Evolutionary conservation across 345 rosid species (phyloP), one percentile per base, ranked within the genome.

Genomic region (Lenwebbia sp.): DNA sequence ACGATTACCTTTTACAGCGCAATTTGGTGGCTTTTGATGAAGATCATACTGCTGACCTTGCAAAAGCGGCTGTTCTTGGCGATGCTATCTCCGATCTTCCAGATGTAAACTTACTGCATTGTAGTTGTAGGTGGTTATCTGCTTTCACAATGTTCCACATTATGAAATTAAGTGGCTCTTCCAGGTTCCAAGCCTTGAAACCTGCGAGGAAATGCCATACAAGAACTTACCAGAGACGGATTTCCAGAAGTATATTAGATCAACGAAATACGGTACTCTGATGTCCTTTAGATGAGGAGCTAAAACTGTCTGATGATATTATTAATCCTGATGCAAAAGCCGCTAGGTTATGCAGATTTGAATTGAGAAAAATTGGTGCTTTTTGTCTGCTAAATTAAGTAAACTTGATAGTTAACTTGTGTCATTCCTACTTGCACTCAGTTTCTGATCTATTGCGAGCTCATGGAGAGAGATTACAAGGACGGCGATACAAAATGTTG

Each of bases 41-140:
- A 94, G 94, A 89, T 83, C 96, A 93, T 82, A 93, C 96, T 53
- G 95, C 93, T 82, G 92, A 91, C 41, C 90, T 97, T 54, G 98
- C 94, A 76, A 92, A 91, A 85, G 96, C 97, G 47, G 86, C 92
- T 85, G 91, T 97, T 89, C 97, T 97, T 88, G 89, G 88, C 82
- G 98, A 96, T 92, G 98, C 98, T 62, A 94, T 97, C 85, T 95
- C 96, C 74, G 99, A 97, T 95, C 98, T 97, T 88, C 98, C 99
- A 84, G 88, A 85, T 81, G 99, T 95, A 95, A 54, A 88, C 53
- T 57, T 84, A 62, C 47, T 82, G 86, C 86, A 74, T 86, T 82
- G 41, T 85, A 83, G 40, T 54, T 84, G 40, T 83, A 47, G 86
- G 85, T 87, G 81, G 82, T 83, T 85, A 58, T 82, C 82, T 85